Base-by-base conservation (phyloP, 495 filamentous ascomycete genomes). In the Clohesyomyces aquaticus region DNA sequence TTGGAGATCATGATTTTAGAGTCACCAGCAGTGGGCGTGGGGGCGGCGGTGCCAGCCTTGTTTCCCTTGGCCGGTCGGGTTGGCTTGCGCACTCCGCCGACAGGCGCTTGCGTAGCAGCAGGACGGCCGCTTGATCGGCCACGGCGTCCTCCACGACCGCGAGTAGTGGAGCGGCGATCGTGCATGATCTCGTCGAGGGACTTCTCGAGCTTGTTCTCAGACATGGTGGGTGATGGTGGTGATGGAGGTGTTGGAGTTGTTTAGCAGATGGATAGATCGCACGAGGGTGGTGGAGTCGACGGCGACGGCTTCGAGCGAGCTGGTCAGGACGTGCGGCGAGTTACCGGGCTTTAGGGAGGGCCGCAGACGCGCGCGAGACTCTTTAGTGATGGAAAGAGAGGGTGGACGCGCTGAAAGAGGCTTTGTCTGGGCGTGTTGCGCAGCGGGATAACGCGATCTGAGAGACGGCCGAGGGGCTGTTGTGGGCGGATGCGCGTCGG, bases 1-100 rank as follows among this genome's bases (percentile, higher is more conserved):
- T 93, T 93, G 86, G 90, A 95, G 77, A 98, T 92, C 76, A 96
- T 87, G 80, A 98, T 94, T 79, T 97, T 98, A 83, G 91, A 92
- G 57, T 91, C 91, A 72, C 84, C 84, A 50, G 76, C 65, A 51
- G 73, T 78, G 63, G 81, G 73, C 62, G 79, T 74, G 35, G 83
- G 81, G 61, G 86, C 87, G 68, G 83, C 85, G 51, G 91, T 85
- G 21, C 70, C 72, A 50, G 81, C 75, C 83, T 91, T 93, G 53
- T 79, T 75, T 65, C 78, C 71, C 73, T 88, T 91, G 63, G 83
- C 75, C 54, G 79, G 72, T 75, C 82, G 89, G 26, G 85, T 80
- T 46, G 77, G 83, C 84, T 97, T 98, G 79, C 91, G 87, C 56
- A 98, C 83, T 69, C 94, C 94, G 66, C 92, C 93, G 69, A 88